Conservation (phyloP, 768 basidiomycete species). For the Gyrodon lividus region DNA sequence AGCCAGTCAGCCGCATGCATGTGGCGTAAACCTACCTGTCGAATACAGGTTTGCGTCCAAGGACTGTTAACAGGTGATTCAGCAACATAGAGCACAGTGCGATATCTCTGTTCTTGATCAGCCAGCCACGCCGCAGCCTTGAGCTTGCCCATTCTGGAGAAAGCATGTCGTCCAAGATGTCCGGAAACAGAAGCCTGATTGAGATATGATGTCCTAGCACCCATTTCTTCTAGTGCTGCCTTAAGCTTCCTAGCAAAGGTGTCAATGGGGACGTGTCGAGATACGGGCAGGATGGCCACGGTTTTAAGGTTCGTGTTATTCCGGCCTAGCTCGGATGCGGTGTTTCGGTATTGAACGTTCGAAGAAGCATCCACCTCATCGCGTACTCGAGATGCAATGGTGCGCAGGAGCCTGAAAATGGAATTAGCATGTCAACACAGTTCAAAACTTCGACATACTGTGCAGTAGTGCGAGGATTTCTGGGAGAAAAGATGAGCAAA, state of each 20-base stretch:
- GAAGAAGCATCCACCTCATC: constrained; percentile 72
- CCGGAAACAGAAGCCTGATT: constrained; percentile 92
- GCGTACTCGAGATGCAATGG: constrained; percentile 91
- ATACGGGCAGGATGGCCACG: constrained; percentile 86
- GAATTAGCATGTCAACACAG: not conserved
- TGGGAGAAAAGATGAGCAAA: constrained; percentile 25
- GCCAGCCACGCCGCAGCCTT: constrained; percentile 93
- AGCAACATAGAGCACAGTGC: constrained; percentile 93
- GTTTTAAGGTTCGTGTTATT: constrained; percentile 92
- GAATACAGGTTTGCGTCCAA: constrained; percentile 98
- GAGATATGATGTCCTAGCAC: constrained; percentile 89
- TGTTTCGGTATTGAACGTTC: constrained; percentile 48
- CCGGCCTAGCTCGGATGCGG: constrained; percentile 60
- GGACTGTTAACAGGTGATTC: constrained; percentile 93
- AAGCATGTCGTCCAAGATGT: constrained; percentile 92
- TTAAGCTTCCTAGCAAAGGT: constrained; percentile 89
- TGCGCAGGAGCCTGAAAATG: constrained; percentile 61
- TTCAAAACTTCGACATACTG: constrained; percentile 47
- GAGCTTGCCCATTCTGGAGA: constrained; percentile 94
- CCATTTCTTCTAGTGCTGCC: constrained; percentile 84
- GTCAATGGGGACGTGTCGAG: constrained; percentile 85
- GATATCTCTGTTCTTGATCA: constrained; percentile 90
- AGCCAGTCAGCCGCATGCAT: constrained; percentile 5
- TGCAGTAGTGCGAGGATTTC: constrained; percentile 83
- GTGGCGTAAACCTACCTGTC: constrained; percentile 59